Conservation (phyloP, 306 rosid species). For the Gastrolobium bilobum region DNA sequence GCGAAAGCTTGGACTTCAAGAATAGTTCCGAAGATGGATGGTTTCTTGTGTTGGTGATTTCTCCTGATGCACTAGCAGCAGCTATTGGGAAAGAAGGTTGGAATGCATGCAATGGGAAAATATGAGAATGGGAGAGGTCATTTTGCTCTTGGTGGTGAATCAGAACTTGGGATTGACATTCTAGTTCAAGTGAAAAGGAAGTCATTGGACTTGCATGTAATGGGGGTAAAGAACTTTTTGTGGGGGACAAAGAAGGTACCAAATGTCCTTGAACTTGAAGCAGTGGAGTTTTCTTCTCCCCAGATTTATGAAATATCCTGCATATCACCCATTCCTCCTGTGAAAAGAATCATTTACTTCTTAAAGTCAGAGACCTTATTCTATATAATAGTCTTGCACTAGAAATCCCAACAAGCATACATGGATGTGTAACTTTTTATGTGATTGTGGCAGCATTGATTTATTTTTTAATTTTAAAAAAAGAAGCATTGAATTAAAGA, state of each 20-base stretch:
- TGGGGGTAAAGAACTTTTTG: constrained; percentile 9
- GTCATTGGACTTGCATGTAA: constrained; percentile 19
- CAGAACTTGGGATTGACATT: constrained; percentile 37
- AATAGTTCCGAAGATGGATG: constrained; percentile 25
- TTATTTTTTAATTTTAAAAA: not conserved
- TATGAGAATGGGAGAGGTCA: constrained; percentile 20
- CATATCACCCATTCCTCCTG: constrained; percentile 97
- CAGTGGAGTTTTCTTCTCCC: constrained; percentile 59
- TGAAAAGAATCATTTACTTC: not conserved
- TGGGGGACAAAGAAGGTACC: not conserved
- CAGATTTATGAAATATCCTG: constrained; percentile 75
- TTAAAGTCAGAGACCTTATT: not conserved
- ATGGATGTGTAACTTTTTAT: not conserved
- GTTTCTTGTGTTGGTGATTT: not conserved
- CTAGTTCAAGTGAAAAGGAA: constrained; percentile 30
- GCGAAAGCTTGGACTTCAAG: not conserved
- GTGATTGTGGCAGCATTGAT: not conserved
- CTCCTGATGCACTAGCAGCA: not conserved
- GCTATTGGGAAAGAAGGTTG: constrained; percentile 13
- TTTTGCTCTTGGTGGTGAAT: constrained; percentile 9
- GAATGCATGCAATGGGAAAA: constrained; percentile 38
- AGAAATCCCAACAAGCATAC: no score
- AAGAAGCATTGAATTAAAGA: not conserved
- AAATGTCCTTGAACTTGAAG: constrained; percentile 51
- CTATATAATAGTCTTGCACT: no score